Percentiles rank a stretch among this genome's conserved stretches.
phyloP scores from a whole-genome alignment of 1,284 basidiomycete genomes.

The Tilletia walkeri region DNA sequence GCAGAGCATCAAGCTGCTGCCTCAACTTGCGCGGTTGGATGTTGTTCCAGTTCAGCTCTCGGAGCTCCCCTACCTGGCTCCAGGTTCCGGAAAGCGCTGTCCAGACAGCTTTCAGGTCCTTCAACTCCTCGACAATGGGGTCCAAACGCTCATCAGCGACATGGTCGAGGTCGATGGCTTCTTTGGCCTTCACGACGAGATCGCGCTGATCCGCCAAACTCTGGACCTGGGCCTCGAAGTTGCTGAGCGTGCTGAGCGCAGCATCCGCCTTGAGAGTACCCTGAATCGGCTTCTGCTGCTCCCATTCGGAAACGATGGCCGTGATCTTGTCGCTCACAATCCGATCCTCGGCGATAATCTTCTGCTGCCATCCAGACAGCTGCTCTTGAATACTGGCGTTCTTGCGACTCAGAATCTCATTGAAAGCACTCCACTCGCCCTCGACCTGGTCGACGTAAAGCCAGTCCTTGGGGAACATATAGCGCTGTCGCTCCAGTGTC shows the following conservation, averaged over 20 bases:
- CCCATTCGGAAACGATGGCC: conserved; percentile 88
- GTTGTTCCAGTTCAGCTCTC: conserved; percentile 85
- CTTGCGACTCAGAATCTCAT: conserved; percentile 95
- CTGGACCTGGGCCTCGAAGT: conserved; percentile 84
- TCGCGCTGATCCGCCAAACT: conserved; percentile 90
- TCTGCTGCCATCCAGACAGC: conserved; percentile 89
- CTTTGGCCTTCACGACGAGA: conserved; percentile 90
- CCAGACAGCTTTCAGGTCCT: conserved; percentile 97
- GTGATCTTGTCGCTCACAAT: conserved; percentile 69
- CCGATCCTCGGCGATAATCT: conserved; percentile 99
- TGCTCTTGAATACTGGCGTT: conserved; percentile 98
- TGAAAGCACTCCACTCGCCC: conserved; percentile 97
- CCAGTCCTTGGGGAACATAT: conserved; percentile 96
- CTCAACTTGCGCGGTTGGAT: conserved; percentile 84
- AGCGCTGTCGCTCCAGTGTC: conserved; percentile 92
- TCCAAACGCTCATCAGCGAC: conserved; percentile 84
- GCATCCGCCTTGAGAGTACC: conserved; percentile 91
- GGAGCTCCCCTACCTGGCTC: conserved; percentile 84
- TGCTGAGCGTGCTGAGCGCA: conserved; percentile 90
- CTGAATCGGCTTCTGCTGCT: conserved; percentile 89
- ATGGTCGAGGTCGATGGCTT: conserved; percentile 89
- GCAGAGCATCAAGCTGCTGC: conserved; percentile 83
- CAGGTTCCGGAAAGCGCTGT: conserved; percentile 96
- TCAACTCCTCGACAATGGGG: conserved; percentile 89
- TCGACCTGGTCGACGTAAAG: conserved; percentile 95